A percentile compares a stretch with the other conserved stretches of the same genome.
phyloP scores from a whole-genome alignment of 2,329 filamentous ascomycete genomes.

The Fusarium sp. region DNA sequence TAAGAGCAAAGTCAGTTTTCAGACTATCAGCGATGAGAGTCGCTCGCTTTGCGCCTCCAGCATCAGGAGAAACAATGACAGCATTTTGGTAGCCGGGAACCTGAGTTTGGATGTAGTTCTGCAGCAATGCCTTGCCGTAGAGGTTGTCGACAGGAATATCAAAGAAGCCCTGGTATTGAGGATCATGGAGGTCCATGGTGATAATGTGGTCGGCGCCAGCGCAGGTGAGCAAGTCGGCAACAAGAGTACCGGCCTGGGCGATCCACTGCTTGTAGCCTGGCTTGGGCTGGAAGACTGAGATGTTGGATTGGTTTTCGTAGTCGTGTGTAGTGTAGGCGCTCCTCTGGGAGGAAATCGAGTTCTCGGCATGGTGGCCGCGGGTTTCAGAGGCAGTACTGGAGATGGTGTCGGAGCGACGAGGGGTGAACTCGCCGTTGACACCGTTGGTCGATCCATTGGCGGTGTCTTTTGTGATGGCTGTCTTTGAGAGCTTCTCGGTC shows the following conservation, averaged over 20 bases:
- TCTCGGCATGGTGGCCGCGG: constrained; percentile 53
- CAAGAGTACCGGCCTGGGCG: constrained; percentile 92
- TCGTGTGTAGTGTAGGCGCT: constrained; percentile 71
- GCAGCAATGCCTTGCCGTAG: constrained; percentile 81
- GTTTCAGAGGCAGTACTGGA: constrained; percentile 51
- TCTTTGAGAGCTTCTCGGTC: constrained; percentile 77
- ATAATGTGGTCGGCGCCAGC: constrained; percentile 97
- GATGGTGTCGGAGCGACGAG: constrained; percentile 52
- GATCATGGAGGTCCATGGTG: constrained; percentile 96
- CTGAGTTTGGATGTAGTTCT: constrained; percentile 78
- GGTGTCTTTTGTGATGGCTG: constrained; percentile 64
- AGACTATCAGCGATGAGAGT: constrained; percentile 94
- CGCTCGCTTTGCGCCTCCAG: constrained; percentile 94
- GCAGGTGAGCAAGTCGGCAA: constrained; percentile 93
- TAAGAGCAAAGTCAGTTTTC: constrained; percentile 94
- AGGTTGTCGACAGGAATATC: constrained; percentile 98
- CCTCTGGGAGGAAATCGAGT: constrained; percentile 56
- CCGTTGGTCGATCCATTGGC: constrained; percentile 41
- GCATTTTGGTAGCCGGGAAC: constrained; percentile 87
- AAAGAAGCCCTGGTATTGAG: constrained; percentile 98
- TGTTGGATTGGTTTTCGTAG: constrained; percentile 67
- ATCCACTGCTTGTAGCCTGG: constrained; percentile 99
- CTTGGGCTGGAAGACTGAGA: constrained; percentile 76
- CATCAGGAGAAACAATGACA: constrained; percentile 95
- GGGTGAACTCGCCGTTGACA: constrained; percentile 47